Evolutionary conservation across 768 basidiomycete species (phyloP), one percentile per base, ranked within the genome.

Genomic region (Epithele typhae): DNA sequence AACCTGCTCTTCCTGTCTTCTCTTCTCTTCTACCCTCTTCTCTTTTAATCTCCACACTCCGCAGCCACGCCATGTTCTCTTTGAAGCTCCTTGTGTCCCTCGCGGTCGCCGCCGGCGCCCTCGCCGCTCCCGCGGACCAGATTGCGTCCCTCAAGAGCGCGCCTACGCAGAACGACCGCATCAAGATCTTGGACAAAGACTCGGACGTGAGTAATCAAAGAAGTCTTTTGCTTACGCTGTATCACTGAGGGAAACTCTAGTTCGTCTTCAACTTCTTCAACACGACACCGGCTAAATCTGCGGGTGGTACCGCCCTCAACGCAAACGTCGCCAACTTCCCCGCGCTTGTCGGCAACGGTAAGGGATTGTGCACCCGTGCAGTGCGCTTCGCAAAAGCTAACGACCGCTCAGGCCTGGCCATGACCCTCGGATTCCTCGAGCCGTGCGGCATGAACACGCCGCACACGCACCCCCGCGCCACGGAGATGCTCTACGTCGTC

Each of bases 391-490:
- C n/a, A n/a, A n/a, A n/a, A n/a, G n/a, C n/a, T n/a, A n/a, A n/a
- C n/a, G n/a, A n/a, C n/a, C n/a, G n/a, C n/a, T 18, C 40, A 57
- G 56, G 44, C 17, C 48, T 61, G 33, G 58, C 62, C 9, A 59
- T 61, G 52, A 56, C 61, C 25, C 43, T 60, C 22, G 62, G 62
- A 8, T 56, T 53, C 51, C 50, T 64, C 17, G 61, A 57, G 43
- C 63, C 64, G 2, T 65, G 64, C 47, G 62, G 61, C 9, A 56
- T 63, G 61, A 66, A 68, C 59, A 67, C 63, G 6, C 66, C 67
- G 10, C 67, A 68, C 52, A 60, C 57, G 6, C 67, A 67, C 41
- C 64, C 64, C 6, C 65, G 64, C 21, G 67, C 65, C 10, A 61
- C 62, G 17, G 66, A 68, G 57, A 53, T 68, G 24, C 44, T 62